Base-by-base conservation (phyloP, 345 rosid genomes). In the Zanthoxylum bungeanum region DNA sequence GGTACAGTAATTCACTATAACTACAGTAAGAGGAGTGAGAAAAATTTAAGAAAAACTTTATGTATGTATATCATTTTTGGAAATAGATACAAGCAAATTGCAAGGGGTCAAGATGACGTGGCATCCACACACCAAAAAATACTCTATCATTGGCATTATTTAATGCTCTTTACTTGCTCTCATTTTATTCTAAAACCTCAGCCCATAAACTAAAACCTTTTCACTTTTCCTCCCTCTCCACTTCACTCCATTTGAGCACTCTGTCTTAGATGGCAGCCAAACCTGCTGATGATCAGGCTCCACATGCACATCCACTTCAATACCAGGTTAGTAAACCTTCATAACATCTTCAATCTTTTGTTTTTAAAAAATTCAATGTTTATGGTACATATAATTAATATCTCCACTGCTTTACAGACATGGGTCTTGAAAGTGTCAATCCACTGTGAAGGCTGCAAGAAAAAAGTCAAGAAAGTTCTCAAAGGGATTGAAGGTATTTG, bases 401-500 rank as follows among this genome's bases (percentile, higher is more conserved):
- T 53, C 27, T 69, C 37, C 9, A 3, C n/a, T 64, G 72, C 60
- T 78, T 60, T 60, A 17, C 78, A 86, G 96, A 90, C 88, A 62
- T 90, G 91, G 91, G 79, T 72, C 19, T 57, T 90, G 75, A 90
- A 75, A 78, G 93, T 88, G 42, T 80, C 79, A 53, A 85, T 90
- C 70, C 93, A 90, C 78, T 90, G 93, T 33, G 81, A 87, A 76
- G 93, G 96, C 67, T 90, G 96, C 86, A 84, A 79, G 83, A 86
- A 81, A 76, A 84, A 90, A 76, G 93, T 90, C 74, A 88, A 73
- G 81, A 89, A 81, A 79, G 70, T 87, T 74, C 91, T 90, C 62
- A 88, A 88, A 42, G 76, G 70, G 74, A 80, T 88, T 27, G 90
- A 90, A 6, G 96, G 96, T 88, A 81, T 10, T 27, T 16, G 33